Conservation (phyloP, 1,139 yeast genomes). For the Saccharomyces hybrid region DNA sequence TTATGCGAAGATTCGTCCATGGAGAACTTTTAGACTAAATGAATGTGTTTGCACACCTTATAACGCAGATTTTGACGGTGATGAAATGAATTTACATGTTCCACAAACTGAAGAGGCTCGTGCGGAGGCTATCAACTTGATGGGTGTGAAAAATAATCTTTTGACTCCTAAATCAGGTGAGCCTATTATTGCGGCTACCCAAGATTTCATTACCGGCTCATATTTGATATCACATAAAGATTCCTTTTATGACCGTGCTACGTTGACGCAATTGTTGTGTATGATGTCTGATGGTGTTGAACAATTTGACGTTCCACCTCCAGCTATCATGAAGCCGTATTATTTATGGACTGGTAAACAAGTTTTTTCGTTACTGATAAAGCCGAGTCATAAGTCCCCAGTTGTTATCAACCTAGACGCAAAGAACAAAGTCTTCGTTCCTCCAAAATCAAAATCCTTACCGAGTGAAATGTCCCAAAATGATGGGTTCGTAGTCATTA, state of each 20-base stretch:
- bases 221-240: conserved; percentile 89
- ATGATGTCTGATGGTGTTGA: conserved; percentile 93
- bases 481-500: conserved; percentile 84
- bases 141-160: conserved; percentile 95
- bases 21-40: conserved; percentile 95
- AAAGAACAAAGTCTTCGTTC: conserved; percentile 76
- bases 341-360: conserved; percentile 97
- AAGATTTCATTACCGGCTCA: conserved; percentile 96
- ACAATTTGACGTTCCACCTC: conserved; percentile 92
- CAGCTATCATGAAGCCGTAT: conserved; percentile 82
- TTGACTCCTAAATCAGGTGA: conserved; percentile 97
- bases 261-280: conserved; percentile 71
- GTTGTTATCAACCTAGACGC: conserved; percentile 90
- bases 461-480: conserved; percentile 96
- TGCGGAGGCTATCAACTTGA: conserved; percentile 92
- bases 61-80: conserved; percentile 99
- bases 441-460: conserved; percentile 57
- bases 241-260: conserved; percentile 81
- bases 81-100: conserved; percentile 97
- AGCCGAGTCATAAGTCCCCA: conserved; percentile 66
- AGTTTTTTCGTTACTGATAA: conserved; percentile 77
- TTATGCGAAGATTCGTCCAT: conserved; percentile 91
- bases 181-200: conserved; percentile 98
- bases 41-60: conserved; percentile 99
- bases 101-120: conserved; percentile 99